A percentile compares a stretch with the other conserved stretches of the same genome.
Conservation (phyloP, 306 rosid species). For the Acacia acuminata region DNA sequence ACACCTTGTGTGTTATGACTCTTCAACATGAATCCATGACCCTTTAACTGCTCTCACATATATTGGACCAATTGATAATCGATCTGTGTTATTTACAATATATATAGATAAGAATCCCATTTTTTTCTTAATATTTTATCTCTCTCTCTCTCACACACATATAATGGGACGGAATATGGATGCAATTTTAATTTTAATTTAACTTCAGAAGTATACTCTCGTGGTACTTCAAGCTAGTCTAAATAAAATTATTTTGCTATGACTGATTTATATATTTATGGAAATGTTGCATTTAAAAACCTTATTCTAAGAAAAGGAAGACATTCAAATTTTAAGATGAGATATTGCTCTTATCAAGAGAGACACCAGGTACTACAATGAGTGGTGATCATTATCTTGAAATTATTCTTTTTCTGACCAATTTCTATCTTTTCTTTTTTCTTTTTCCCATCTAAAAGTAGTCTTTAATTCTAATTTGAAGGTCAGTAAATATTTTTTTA, state of each 20-base stretch:
- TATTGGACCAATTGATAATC: not conserved
- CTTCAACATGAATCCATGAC: conserved; percentile 42
- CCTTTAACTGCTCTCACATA: conserved; percentile 38
- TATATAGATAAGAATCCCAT: conserved; percentile 50
- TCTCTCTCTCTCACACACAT: not conserved
- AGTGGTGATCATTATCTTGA: conserved; percentile 16
- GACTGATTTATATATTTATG: not conserved
- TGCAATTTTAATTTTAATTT: not conserved
- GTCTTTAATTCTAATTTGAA: not conserved
- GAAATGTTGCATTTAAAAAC: not conserved
- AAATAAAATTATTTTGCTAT: not conserved
- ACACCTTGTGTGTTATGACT: conserved; percentile 65
- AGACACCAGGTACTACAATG: not conserved
- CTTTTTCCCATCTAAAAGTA: not conserved
- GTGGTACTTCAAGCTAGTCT: not conserved
- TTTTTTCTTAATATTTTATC: not conserved
- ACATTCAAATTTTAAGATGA: not conserved
- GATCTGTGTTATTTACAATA: not conserved
- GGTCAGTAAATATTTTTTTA: not conserved
- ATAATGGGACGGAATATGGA: not conserved
- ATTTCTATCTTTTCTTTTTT: no score
- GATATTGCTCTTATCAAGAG: not conserved
- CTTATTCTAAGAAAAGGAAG: not conserved
- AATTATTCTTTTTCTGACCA: conserved; percentile 22
- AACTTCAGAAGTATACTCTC: not conserved